Percentiles rank a stretch among this genome's conserved stretches.
phyloP scores from a whole-genome alignment of 257 asterid species.

The Petunia axillaris region DNA sequence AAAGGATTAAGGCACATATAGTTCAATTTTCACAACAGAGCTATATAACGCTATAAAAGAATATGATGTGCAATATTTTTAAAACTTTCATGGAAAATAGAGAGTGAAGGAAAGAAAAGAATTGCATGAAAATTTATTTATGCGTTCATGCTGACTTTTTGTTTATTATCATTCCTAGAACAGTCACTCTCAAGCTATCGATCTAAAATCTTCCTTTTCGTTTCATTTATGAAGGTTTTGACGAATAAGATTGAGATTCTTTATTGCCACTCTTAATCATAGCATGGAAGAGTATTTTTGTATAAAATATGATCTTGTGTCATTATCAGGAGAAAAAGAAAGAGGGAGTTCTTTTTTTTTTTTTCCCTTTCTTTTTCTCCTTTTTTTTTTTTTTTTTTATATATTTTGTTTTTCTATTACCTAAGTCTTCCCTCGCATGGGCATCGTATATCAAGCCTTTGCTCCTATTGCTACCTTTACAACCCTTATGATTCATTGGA shows the following conservation, averaged over 20 bases:
- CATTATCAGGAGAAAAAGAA: slow-evolving; percentile 36
- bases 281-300: slow-evolving; percentile 31
- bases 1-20: not conserved
- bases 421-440: slow-evolving; percentile 32
- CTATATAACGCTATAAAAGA: not conserved
- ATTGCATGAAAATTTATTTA: not conserved
- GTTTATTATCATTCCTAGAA: slow-evolving; percentile 28
- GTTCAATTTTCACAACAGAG: not conserved
- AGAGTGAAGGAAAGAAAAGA: not conserved
- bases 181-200: slow-evolving; percentile 37
- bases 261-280: slow-evolving; percentile 68
- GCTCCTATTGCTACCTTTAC: slow-evolving; percentile 44
- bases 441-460: slow-evolving; percentile 29
- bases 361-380: not conserved
- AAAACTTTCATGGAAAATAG: not conserved
- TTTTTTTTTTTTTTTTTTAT: not conserved
- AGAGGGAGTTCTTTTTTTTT: not conserved
- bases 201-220: slow-evolving; percentile 40
- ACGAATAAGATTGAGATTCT: slow-evolving; percentile 52
- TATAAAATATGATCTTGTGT: slow-evolving; percentile 31
- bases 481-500: slow-evolving; percentile 49
- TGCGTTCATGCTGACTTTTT: slow-evolving; percentile 25
- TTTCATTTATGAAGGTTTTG: slow-evolving; percentile 46
- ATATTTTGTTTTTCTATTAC: not conserved
- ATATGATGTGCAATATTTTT: not conserved